Base-by-base conservation (phyloP, 2,329 filamentous ascomycete genomes). In the Grosmannia clavigera region DNA sequence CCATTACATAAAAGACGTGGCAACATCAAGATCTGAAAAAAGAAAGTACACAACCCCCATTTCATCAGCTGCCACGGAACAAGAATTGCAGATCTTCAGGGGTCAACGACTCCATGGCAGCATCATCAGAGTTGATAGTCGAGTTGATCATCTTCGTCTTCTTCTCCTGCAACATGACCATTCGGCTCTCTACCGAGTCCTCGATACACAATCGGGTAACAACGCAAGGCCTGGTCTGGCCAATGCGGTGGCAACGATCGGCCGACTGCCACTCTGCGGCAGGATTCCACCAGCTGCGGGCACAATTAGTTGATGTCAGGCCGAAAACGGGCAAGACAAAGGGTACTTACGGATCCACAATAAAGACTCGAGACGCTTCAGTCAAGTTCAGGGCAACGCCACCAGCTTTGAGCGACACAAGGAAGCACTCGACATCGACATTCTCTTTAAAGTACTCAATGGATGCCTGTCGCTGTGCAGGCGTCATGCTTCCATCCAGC, bases 191-290 rank as follows among this genome's bases (percentile, higher is more conserved):
- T 33, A 99, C 92, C 1, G 90, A 95, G 70, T 99, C 94, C 71
- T 99, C 92, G 63, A 99, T 96, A 70, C 91, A 95, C 12, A 99
- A 82, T 33, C 94, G 85, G 1, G 92, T 97, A 67, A 99, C 95
- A 43, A 90, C 90, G 70, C 94, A 97, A 33, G 92, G 92, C 9
- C 94, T 87, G 55, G 86, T 89, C 76, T 99, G 94, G 38, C 94
- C 94, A 66, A 97, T 99, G 60, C 94, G 91, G 74, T 97, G 94
- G 69, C 88, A 91, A 65, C 89, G 83, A 71, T 99, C 94, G 3
- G 94, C 94, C 63, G 88, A 94, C 74, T 99, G 94, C 94, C 94
- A 99, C 75, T 99, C 94, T 0, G 92, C 92, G n/a, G 92, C 92
- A n/a, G 94, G 94, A 67, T 97, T 97, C 94, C 94, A 99, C 94